These are phyloP conservation scores for Pseudogymnoascus sp. DNA, from an alignment of 2,329 filamentous ascomycete species.

Conservation along the genomic window DNA sequence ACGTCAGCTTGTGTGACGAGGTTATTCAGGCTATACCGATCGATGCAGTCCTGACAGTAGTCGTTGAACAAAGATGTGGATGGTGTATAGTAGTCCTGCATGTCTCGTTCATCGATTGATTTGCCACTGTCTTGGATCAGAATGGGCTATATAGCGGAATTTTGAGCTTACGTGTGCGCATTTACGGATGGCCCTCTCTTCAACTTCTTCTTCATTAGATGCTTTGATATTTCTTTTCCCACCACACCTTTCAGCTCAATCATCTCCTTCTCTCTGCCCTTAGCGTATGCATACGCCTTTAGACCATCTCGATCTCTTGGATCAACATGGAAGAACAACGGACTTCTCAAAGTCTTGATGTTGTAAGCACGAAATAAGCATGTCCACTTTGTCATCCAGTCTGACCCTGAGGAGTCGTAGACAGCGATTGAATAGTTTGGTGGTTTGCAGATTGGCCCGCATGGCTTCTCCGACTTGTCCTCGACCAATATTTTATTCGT, in stretches of 20 bases:
- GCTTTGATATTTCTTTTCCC: slow-evolving; percentile 73
- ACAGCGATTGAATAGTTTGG: slow-evolving; percentile 43
- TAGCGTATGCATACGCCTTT: slow-evolving; percentile 59
- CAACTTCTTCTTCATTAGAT: slow-evolving; percentile 59
- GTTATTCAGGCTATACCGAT: slow-evolving; percentile 51
- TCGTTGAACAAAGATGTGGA: slow-evolving; percentile 54
- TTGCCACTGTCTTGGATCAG: slow-evolving; percentile 31
- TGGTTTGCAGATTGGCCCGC: slow-evolving; percentile 27
- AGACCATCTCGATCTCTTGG: slow-evolving; percentile 68
- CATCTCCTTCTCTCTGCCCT: slow-evolving; percentile 54
- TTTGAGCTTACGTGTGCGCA: not conserved
- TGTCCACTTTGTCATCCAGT: slow-evolving; percentile 68
- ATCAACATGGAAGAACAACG: slow-evolving; percentile 78
- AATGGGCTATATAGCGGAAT: not conserved
- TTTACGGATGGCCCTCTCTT: slow-evolving; percentile 29
- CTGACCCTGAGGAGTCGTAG: slow-evolving; percentile 54
- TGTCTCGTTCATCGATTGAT: slow-evolving; percentile 54
- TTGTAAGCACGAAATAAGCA: slow-evolving; percentile 59
- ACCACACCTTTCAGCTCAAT: slow-evolving; percentile 67
- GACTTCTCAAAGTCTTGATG: slow-evolving; percentile 66
- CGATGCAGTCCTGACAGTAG: slow-evolving; percentile 51
- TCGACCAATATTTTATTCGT: slow-evolving; percentile 4
- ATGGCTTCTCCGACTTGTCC: slow-evolving; percentile 37
- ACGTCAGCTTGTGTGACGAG: slow-evolving; percentile 49
- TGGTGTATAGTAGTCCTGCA: slow-evolving; percentile 63